Evolutionary conservation across 1,284 basidiomycete genomes (phyloP).

Genomic region (Sanghuangporus sanghuang): DNA sequence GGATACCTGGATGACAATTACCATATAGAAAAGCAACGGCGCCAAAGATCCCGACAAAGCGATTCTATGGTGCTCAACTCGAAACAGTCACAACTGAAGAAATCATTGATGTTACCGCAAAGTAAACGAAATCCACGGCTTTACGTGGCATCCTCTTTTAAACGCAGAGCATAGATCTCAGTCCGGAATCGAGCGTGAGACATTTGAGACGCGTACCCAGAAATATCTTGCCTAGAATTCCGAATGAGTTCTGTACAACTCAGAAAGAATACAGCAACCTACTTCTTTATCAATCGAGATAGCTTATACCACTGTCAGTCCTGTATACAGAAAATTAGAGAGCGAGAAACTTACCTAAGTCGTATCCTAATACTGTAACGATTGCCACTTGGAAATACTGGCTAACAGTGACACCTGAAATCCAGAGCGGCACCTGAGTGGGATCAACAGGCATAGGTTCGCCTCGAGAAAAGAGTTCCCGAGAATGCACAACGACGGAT

Average conservation of each 20-base stretch:
- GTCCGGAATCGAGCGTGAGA: background rate
- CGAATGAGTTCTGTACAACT: background rate
- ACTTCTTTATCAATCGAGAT: too few species aligned
- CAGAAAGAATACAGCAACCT: too few species aligned
- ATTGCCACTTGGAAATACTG: too few species aligned
- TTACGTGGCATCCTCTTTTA: background rate
- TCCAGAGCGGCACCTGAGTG: too few species aligned
- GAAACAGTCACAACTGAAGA: background rate
- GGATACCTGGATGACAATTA: background rate
- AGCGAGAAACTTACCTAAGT: too few species aligned
- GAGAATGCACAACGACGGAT: too few species aligned
- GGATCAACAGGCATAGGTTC: too few species aligned
- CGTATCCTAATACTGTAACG: too few species aligned
- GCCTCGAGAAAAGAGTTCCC: too few species aligned
- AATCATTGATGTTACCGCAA: background rate
- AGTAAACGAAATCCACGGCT: background rate
- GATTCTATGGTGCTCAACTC: background rate
- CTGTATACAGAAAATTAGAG: too few species aligned
- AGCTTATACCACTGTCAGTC: too few species aligned
- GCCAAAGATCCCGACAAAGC: background rate
- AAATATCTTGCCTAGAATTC: slow-evolving; percentile 1
- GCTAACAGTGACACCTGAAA: too few species aligned
- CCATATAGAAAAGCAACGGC: background rate
- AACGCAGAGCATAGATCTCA: background rate
- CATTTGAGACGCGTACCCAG: background rate